A percentile compares a stretch with the other conserved stretches of the same genome.
phyloP scores from a whole-genome alignment of 1,139 yeast species.

The Kodamaea sp. region DNA sequence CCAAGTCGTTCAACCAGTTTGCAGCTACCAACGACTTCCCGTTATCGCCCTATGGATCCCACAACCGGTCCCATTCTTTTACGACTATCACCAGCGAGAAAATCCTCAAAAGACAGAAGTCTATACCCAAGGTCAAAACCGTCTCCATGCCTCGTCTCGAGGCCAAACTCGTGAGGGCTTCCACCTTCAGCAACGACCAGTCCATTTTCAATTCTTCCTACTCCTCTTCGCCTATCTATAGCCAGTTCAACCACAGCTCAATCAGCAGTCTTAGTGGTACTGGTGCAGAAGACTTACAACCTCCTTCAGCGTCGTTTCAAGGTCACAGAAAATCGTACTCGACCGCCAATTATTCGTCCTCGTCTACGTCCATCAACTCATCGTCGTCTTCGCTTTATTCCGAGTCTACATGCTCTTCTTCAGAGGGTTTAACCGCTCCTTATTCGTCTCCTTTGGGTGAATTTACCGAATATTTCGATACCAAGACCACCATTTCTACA shows the following conservation, averaged over 20 bases:
- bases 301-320: conserved; percentile 35
- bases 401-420: conserved; percentile 27
- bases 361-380: conserved; percentile 27
- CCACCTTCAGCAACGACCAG: conserved; percentile 26
- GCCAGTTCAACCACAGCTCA: conserved; percentile 9
- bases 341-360: conserved; percentile 19
- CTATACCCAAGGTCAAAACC: conserved; percentile 18
- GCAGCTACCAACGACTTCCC: conserved; percentile 2
- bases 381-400: conserved; percentile 30
- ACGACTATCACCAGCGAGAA: conserved; percentile 37
- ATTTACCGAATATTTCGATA: conserved; percentile 20
- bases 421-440: conserved; percentile 31
- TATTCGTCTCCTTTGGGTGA: conserved; percentile 27
- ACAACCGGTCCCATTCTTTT: conserved; percentile 32
- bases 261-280: conserved; percentile 5
- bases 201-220: conserved; percentile 20
- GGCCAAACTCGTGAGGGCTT: conserved; percentile 19
- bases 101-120: conserved; percentile 39
- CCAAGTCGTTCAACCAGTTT: conserved; percentile 23
- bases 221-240: conserved; percentile 9
- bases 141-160: conserved; percentile 11
- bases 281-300: conserved; percentile 26
- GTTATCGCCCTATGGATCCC: conserved; percentile 14
- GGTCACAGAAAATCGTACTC: conserved; percentile 25
- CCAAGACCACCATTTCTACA: conserved; percentile 11